Conservation (phyloP, 2,329 filamentous ascomycete species). For the Calcarisporium arbuscula region DNA sequence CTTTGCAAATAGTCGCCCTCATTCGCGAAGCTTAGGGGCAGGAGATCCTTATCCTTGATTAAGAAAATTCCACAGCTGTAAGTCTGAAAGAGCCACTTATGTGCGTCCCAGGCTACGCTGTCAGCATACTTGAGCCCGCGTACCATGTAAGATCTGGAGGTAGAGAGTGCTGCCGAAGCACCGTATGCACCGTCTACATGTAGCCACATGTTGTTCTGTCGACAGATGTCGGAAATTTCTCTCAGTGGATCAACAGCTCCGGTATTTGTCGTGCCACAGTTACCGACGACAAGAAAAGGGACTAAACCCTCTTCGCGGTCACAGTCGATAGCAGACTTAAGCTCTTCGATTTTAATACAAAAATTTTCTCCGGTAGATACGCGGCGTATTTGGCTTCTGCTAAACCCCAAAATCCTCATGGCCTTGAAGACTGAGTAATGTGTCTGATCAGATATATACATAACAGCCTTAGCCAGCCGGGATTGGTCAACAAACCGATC, state of each 20-base stretch:
- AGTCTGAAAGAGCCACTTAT: constrained; percentile 21
- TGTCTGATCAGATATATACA: constrained; percentile 13
- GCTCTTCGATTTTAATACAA: constrained; percentile 2
- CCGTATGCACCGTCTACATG: constrained; percentile 20
- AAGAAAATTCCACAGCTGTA: constrained; percentile 18
- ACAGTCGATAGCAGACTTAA: constrained; percentile 5
- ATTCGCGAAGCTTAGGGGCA: constrained; percentile 16
- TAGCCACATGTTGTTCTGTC: constrained; percentile 13
- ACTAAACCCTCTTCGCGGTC: constrained; percentile 8
- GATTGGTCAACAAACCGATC: constrained; percentile 11
- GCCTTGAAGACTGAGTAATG: constrained; percentile 13
- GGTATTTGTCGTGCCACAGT: constrained; percentile 12
- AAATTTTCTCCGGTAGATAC: constrained; percentile 7
- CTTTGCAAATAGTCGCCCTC: constrained; percentile 18
- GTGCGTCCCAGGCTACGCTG: constrained; percentile 20
- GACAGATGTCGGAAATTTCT: constrained; percentile 7
- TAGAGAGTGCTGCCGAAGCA: constrained; percentile 14
- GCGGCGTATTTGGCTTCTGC: constrained; percentile 6
- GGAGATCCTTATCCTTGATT: constrained; percentile 12
- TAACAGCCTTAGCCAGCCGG: constrained; percentile 9
- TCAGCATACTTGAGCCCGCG: constrained; percentile 13
- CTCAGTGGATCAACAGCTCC: constrained; percentile 11
- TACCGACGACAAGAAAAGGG: constrained; percentile 12
- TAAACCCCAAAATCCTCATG: constrained; percentile 9
- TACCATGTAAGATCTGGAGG: constrained; percentile 7